Conservation (phyloP, 179 eudicot species). For the Nepenthes alata region DNA sequence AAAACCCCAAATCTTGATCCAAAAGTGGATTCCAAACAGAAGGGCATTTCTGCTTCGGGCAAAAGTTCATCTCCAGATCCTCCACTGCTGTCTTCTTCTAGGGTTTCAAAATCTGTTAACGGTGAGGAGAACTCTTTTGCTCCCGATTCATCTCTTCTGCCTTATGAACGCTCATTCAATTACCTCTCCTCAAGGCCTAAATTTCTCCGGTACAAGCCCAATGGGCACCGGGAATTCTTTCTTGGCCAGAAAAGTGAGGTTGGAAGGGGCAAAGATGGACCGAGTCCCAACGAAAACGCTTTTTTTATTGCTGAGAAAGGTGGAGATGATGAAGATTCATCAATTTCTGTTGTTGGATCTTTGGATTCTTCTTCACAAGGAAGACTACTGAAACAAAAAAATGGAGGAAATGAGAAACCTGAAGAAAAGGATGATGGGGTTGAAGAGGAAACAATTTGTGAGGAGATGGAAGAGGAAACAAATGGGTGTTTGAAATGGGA, state of each 20-base stretch:
- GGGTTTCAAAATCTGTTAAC: slow-evolving; percentile 6
- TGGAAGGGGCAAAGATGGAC: neutral
- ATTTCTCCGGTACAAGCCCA: slow-evolving; percentile 35
- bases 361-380: slow-evolving; percentile 4
- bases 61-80: slow-evolving; percentile 5
- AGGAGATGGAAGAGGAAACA: slow-evolving; percentile 12
- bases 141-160: slow-evolving; percentile 12
- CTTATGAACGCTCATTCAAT: slow-evolving; percentile 35
- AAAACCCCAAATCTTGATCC: slow-evolving; percentile 14
- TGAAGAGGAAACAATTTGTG: slow-evolving; percentile 11
- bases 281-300: neutral
- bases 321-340: slow-evolving; percentile 3
- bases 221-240: slow-evolving; percentile 16
- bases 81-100: neutral
- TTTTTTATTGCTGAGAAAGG: slow-evolving; percentile 4
- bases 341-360: neutral
- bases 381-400: slow-evolving; percentile 4
- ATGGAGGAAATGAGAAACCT: slow-evolving; percentile 1
- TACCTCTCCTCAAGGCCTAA: slow-evolving; percentile 48
- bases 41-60: neutral
- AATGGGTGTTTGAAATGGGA: slow-evolving; percentile 14
- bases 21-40: slow-evolving; percentile 1
- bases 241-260: slow-evolving; percentile 6
- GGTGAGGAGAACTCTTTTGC: slow-evolving; percentile 8
- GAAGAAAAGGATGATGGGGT: neutral